Evolutionary conservation across 2,329 filamentous ascomycete genomes (phyloP).

Genomic region (Teratosphaeria gauchensis): DNA sequence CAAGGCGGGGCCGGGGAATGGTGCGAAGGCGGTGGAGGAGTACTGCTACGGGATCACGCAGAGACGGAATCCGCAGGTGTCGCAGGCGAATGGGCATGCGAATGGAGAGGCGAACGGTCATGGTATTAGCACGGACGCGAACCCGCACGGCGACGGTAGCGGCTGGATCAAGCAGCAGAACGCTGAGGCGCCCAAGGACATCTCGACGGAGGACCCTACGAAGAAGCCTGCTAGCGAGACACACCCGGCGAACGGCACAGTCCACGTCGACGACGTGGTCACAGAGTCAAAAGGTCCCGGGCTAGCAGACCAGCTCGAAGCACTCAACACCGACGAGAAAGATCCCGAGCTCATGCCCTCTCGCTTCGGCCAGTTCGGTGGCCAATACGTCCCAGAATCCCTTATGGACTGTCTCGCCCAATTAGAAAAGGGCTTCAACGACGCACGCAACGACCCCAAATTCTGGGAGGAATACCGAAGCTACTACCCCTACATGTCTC

Average conservation of each 20-base stretch:
- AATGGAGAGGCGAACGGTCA: slow-evolving; percentile 12
- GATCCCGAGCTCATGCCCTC: slow-evolving; percentile 53
- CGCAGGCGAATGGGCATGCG: slow-evolving; percentile 7
- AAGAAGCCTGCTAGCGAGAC: slow-evolving; percentile 23
- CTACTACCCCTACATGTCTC: slow-evolving; percentile 95
- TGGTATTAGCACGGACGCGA: slow-evolving; percentile 24
- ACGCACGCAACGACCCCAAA: slow-evolving; percentile 72
- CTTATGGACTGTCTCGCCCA: slow-evolving; percentile 93
- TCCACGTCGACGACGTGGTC: slow-evolving; percentile 61
- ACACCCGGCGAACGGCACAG: slow-evolving; percentile 35
- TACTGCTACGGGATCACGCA: slow-evolving; percentile 68
- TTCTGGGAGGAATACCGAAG: slow-evolving; percentile 98
- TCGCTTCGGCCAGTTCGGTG: slow-evolving; percentile 90
- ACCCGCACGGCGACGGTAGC: slow-evolving; percentile 24
- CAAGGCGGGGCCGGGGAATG: slow-evolving; percentile 56
- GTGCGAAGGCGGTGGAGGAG: slow-evolving; percentile 66
- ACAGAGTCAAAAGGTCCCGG: slow-evolving; percentile 52
- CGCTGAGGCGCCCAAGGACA: slow-evolving; percentile 22
- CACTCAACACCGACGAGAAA: slow-evolving; percentile 65
- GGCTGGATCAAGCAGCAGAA: slow-evolving; percentile 25
- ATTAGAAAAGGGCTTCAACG: slow-evolving; percentile 82
- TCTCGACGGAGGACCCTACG: slow-evolving; percentile 25
- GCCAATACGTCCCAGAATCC: slow-evolving; percentile 94
- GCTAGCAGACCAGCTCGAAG: slow-evolving; percentile 74
- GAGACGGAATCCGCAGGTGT: slow-evolving; percentile 15